Evolutionary conservation across 1,284 basidiomycete genomes (phyloP).

Genomic region (Schizophyllum amplum): DNA sequence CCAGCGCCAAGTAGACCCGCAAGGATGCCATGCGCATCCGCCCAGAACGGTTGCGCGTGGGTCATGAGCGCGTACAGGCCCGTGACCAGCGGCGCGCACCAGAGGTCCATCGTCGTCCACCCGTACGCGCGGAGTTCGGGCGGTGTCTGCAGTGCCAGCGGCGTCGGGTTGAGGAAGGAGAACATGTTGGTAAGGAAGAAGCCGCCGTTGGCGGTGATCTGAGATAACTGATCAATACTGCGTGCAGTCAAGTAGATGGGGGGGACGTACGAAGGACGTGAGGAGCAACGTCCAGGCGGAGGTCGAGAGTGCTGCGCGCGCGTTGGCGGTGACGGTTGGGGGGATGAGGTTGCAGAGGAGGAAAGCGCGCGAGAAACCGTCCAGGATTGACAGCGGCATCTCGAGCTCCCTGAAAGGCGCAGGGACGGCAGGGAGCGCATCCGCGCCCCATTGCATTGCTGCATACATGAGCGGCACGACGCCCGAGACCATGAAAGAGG

Average conservation of each 20-base stretch:
- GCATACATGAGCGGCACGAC: slow-evolving; percentile 48
- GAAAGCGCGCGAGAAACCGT: slow-evolving; percentile 61
- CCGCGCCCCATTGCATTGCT: slow-evolving; percentile 47
- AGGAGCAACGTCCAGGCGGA: slow-evolving; percentile 69
- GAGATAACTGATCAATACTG: not conserved
- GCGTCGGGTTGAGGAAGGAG: slow-evolving; percentile 60
- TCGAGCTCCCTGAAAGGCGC: slow-evolving; percentile 43
- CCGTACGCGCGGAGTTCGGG: slow-evolving; percentile 63
- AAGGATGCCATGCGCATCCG: slow-evolving; percentile 43
- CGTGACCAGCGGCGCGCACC: slow-evolving; percentile 65
- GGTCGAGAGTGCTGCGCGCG: slow-evolving; percentile 37
- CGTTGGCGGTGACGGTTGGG: slow-evolving; percentile 45
- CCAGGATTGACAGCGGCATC: slow-evolving; percentile 54
- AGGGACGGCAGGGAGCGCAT: slow-evolving; percentile 50
- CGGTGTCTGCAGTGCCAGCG: slow-evolving; percentile 56
- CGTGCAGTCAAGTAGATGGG: not conserved
- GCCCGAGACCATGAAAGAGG: slow-evolving; percentile 66
- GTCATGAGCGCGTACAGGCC: slow-evolving; percentile 67
- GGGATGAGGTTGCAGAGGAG: slow-evolving; percentile 69
- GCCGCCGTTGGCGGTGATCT: slow-evolving; percentile 66
- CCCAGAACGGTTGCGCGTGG: slow-evolving; percentile 73
- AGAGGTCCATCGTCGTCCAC: slow-evolving; percentile 68
- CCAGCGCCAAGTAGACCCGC: slow-evolving; percentile 27
- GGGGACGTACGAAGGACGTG: slow-evolving; percentile 49
- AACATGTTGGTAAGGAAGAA: slow-evolving; percentile 65